Base-by-base conservation (phyloP, 23 red algal genomes). In the Cyanidioschyzon merolae region DNA sequence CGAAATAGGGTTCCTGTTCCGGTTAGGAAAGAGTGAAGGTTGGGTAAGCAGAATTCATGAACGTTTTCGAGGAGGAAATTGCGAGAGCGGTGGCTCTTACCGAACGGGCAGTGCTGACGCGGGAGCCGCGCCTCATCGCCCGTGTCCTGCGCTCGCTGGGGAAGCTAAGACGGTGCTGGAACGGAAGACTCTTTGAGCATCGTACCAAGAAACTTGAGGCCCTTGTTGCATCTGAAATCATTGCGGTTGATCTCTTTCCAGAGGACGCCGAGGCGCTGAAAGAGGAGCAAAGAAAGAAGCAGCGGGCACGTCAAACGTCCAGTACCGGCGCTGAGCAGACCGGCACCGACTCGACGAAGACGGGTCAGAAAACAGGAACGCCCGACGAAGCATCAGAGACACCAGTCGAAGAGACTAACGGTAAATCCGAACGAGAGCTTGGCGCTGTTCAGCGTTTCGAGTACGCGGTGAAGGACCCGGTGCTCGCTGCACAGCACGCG, bases 51-150 rank as follows among this genome's bases (percentile, higher is more conserved):
- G 45, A 54, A 21, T 54, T 21, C 21, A 71, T 35, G n/a, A 71
- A 71, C 63, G 21, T 32, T 15, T 71, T 32, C 30, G 12, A 71
- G 63, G n/a, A 71, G 63, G 63, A 71, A 27, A 71, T 71, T 32
- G 63, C 63, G 7, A 7, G 63, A 35, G 63, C n/a, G 63, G 16
- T 71, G 63, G 29, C 63, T 7, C 63, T 71, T 25, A 25, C 32
- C 2, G 63, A 71, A 27, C 63, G 63, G 7, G 63, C 63, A 3
- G 63, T 32, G 63, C n/a, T 71, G 16, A 71, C 63, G 2, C 21
- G 63, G 63, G 63, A 71, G 63, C 21, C 63, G 16, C 63, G 63
- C 12, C n/a, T 71, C 12, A 32, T 71, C 3, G 63, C 63, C 7
- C 63, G 63, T 25, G 63, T 71, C n/a, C n/a, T 71, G 12, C 63